Conservation (phyloP, 352 stramenopile species). For the Phytophthora chlamydospora region DNA sequence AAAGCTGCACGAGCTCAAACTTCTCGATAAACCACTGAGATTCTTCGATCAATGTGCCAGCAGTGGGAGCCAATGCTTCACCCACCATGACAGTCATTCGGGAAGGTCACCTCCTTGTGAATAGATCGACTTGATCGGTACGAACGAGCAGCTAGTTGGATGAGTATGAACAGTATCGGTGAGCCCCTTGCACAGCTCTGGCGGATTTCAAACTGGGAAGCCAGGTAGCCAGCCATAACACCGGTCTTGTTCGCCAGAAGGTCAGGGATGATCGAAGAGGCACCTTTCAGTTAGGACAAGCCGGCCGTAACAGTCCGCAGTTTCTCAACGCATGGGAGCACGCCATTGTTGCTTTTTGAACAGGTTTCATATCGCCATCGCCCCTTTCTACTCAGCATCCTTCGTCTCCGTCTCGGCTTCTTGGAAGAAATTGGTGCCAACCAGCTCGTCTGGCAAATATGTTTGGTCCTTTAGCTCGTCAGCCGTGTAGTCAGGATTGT, state of each 20-base stretch:
- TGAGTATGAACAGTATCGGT: too few relatives aligned
- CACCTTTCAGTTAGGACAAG: conserved; percentile 14
- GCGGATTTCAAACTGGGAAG: conserved; percentile 20
- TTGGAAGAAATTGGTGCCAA: conserved; percentile 69
- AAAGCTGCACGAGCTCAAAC: conserved; percentile 44
- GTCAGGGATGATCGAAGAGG: conserved; percentile 17
- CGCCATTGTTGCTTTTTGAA: background rate
- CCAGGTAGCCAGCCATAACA: background rate
- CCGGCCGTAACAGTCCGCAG: conserved; percentile 12
- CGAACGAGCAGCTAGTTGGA: too few relatives aligned
- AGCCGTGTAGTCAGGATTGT: conserved; percentile 76
- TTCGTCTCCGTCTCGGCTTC: conserved; percentile 13
- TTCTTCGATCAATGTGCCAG: background rate
- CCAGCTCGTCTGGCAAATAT: conserved; percentile 77
- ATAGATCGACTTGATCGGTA: too few relatives aligned
- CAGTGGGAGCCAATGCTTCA: background rate
- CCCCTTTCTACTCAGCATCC: conserved; percentile 2
- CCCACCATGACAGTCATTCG: background rate
- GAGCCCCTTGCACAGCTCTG: background rate
- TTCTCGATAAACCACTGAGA: conserved; percentile 28
- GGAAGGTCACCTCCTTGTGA: too few relatives aligned
- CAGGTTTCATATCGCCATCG: background rate
- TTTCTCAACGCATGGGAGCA: conserved; percentile 7
- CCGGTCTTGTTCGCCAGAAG: background rate
- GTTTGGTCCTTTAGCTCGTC: conserved; percentile 81